Conservation (phyloP, 768 basidiomycete genomes). For the Mycena latifolia region DNA sequence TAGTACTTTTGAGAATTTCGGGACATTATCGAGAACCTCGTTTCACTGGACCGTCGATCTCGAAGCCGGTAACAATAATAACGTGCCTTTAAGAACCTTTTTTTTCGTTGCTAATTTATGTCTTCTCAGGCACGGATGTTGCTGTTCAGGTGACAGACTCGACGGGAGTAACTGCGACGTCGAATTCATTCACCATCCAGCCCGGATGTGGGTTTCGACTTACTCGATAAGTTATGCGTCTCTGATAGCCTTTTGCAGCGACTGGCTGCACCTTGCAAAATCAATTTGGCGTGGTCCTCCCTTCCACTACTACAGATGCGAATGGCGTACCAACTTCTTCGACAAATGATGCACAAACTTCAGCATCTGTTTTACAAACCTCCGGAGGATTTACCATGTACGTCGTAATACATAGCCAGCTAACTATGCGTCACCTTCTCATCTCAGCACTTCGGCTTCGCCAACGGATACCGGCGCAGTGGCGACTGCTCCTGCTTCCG, state of each 20-base stretch:
- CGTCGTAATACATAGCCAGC: background rate
- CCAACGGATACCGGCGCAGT: background rate
- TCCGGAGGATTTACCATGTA: background rate
- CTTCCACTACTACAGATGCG: no score
- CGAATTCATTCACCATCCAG: constrained; percentile 7
- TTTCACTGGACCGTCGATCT: constrained; percentile 23
- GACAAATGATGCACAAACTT: no score
- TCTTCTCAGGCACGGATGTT: constrained; percentile 18
- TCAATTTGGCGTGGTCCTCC: background rate
- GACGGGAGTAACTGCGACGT: constrained; percentile 6
- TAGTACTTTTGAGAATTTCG: constrained; percentile 11
- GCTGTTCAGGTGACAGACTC: constrained; percentile 17
- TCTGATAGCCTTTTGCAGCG: background rate
- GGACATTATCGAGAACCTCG: background rate
- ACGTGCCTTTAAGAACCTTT: background rate
- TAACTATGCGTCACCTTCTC: background rate
- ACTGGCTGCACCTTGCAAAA: constrained; percentile 13
- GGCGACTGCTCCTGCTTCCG: no score
- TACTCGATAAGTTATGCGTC: no score
- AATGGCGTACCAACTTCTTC: no score
- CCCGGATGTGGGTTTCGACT: constrained; percentile 22
- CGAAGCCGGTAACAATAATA: constrained; percentile 9
- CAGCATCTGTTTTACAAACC: no score
- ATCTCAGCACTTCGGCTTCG: background rate
- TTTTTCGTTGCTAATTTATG: background rate